Base-by-base conservation (phyloP, 306 rosid species). In the Vigna angularis region DNA sequence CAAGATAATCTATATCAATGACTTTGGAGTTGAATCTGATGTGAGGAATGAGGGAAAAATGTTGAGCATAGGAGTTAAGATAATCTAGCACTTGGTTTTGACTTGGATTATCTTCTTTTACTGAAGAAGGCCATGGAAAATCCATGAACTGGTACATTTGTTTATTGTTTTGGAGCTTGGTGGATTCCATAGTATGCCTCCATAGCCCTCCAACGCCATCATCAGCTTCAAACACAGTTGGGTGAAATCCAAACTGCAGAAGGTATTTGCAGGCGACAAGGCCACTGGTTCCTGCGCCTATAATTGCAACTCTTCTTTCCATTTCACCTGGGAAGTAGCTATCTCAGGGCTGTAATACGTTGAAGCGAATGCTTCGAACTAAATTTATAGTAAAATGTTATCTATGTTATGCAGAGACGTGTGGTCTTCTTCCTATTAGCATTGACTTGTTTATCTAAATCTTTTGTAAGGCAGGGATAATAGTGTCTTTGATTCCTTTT, bases 251-350 rank as follows among this genome's bases (percentile, higher is more conserved):
- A 34, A 79, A 79, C 7, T 87, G 75, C 7, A 75, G 5, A 6
- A 65, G 64, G 73, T 79, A 85, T 52, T 83, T 89, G 81, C 89
- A 83, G 17, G 88, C 86, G 22, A 69, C 47, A 34, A 87, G 75
- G 6, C 93, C 93, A 38, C 93, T 87, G 8, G 4, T 74, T 85
- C 93, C 91, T 15, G 86, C 88, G 0, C 93, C 91, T 9, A 89
- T 45, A 36, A 89, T 85, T 4, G 81, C 88, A 36, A 89, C 74
- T 34, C 63, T 64, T 83, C 66, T 81, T 61, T 83, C 87, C 89
- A 85, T 88, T 48, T 74, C 42, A 24, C 2, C 66, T 16, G 1
- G 14, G 22, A 16, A 48, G 6, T 7, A 8, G 40, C 3, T 38
- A 40, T 17, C 40, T 45, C 50, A 45, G 50, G 50, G 12, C 16